Evolutionary conservation across 257 asterid species (phyloP).

Genomic region (Osmanthus fragrans): DNA sequence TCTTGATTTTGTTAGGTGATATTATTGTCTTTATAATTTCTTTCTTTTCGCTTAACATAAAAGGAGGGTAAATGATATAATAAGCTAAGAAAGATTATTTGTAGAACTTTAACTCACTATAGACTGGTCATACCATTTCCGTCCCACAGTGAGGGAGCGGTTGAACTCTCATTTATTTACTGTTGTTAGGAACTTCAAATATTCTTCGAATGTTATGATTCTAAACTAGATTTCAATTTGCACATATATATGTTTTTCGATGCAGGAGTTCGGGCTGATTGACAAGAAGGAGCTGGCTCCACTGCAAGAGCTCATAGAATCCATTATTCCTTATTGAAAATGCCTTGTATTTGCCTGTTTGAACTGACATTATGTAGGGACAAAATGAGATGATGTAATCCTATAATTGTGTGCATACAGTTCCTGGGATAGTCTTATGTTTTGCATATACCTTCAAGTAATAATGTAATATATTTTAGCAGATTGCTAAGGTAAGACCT

Average conservation of each 20-base stretch:
- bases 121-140: background rate
- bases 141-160: background rate
- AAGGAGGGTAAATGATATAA: background rate
- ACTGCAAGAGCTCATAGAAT: conserved; percentile 77
- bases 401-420: conserved; percentile 22
- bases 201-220: background rate
- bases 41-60: background rate
- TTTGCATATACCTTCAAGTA: background rate
- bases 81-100: no score
- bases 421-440: conserved; percentile 7
- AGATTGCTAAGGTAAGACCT: background rate
- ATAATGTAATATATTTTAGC: background rate
- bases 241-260: no score
- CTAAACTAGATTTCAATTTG: no score
- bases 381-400: background rate
- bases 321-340: conserved; percentile 67
- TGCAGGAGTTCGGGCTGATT: conserved; percentile 83
- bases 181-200: background rate
- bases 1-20: no score
- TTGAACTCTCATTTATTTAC: background rate
- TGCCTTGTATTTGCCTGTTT: background rate
- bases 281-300: conserved; percentile 94
- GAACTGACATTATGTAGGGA: conserved; percentile 28
- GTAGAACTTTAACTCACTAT: no score
- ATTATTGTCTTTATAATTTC: background rate